Evolutionary conservation across 345 rosid species (phyloP).

Genomic region (Citrus glauca): DNA sequence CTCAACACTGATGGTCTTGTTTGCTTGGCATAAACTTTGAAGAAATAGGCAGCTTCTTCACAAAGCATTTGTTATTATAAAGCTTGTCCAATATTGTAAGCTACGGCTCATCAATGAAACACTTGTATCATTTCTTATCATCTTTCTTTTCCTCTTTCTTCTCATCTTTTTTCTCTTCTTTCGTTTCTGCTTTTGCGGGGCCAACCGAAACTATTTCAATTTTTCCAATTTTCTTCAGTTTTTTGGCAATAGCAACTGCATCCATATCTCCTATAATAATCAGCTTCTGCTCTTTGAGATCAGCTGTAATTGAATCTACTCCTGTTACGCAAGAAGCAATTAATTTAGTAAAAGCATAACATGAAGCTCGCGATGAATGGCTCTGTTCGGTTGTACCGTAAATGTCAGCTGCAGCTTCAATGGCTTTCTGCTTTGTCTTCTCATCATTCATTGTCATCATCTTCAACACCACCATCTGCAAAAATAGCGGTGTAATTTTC

Average conservation of each 20-base stretch:
- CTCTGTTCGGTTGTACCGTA: slow-evolving; percentile 15
- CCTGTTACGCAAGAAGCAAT: slow-evolving; percentile 11
- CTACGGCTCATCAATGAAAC: background rate
- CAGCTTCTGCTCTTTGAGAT: slow-evolving; percentile 13
- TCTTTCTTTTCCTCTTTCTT: background rate
- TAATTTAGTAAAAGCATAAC: background rate
- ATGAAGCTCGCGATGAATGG: no score
- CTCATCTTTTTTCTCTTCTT: slow-evolving; percentile 11
- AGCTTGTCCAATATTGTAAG: background rate
- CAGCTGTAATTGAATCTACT: slow-evolving; percentile 33
- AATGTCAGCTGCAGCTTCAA: slow-evolving; percentile 33
- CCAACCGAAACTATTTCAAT: slow-evolving; percentile 25
- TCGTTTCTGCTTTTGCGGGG: slow-evolving; percentile 27
- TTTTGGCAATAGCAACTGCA: slow-evolving; percentile 23
- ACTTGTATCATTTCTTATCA: background rate
- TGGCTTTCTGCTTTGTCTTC: slow-evolving; percentile 46
- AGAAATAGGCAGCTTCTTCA: no score
- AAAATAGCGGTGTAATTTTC: background rate
- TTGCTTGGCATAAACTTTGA: no score
- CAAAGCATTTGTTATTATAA: no score
- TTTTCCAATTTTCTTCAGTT: slow-evolving; percentile 34
- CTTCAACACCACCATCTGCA: slow-evolving; percentile 32
- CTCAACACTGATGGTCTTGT: no score
- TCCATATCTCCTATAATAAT: slow-evolving; percentile 26
- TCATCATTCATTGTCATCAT: slow-evolving; percentile 26